Evolutionary conservation across 768 basidiomycete genomes (phyloP).

Genomic region (Dacryopinax primogenitus): DNA sequence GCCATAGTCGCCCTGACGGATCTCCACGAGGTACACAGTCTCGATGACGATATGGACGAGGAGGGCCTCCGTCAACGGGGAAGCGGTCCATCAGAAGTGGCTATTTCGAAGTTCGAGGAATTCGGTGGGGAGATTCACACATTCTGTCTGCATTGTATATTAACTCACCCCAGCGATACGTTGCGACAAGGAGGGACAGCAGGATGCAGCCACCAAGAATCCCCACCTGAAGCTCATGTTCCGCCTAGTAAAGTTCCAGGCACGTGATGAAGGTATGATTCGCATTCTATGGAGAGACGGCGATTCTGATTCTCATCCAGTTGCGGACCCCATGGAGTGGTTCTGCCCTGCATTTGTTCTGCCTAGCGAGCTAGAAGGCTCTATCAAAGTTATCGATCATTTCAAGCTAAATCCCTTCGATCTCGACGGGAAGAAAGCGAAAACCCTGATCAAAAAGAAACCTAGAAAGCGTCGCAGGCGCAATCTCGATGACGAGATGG

Average conservation of each 20-base stretch:
- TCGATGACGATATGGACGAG: constrained; percentile 21
- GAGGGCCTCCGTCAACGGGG: constrained; percentile 17
- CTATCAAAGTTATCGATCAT: constrained; percentile 63
- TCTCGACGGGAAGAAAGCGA: constrained; percentile 61
- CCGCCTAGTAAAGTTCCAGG: constrained; percentile 58
- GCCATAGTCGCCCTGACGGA: constrained; percentile 29
- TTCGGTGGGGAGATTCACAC: constrained; percentile 44
- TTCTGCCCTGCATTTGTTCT: constrained; percentile 60
- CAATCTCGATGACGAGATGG: constrained; percentile 26
- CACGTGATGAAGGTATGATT: constrained; percentile 49
- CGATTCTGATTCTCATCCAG: constrained; percentile 26
- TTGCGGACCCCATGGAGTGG: constrained; percentile 69
- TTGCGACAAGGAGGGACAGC: constrained; percentile 60
- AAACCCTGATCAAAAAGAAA: constrained; percentile 58
- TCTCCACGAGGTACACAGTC: constrained; percentile 10
- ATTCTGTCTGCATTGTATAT: neutral
- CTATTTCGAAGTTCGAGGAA: constrained; percentile 54
- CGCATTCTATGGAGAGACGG: neutral
- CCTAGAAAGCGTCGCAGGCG: constrained; percentile 39
- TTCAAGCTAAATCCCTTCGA: constrained; percentile 74
- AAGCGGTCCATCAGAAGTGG: constrained; percentile 49
- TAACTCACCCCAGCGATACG: constrained; percentile 46
- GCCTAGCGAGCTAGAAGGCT: constrained; percentile 54
- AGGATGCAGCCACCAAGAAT: constrained; percentile 63
- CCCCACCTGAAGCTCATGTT: constrained; percentile 73